Conservation (phyloP, 805 yeast species). For the Danielia oregonensis region DNA sequence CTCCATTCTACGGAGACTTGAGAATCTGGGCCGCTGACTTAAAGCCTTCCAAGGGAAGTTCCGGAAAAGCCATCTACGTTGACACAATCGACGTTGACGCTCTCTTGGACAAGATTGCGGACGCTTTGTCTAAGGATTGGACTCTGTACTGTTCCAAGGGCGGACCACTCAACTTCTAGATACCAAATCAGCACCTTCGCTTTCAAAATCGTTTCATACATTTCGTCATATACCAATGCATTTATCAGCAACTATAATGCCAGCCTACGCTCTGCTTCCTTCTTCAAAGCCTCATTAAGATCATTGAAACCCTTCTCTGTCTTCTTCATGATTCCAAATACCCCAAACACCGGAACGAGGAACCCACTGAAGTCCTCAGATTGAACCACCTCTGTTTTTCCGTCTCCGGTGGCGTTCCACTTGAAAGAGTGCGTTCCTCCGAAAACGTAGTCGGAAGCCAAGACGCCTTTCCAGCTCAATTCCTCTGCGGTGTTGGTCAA, state of each 20-base stretch:
- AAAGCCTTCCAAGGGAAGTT: slow-evolving; percentile 31
- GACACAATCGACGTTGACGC: slow-evolving; percentile 26
- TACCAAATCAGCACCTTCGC: too few species aligned
- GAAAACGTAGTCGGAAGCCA: not conserved
- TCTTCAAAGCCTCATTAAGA: slow-evolving; percentile 1
- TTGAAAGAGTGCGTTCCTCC: not conserved
- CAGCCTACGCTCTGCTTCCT: slow-evolving; percentile 1
- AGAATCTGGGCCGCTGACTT: slow-evolving; percentile 36
- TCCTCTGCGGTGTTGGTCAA: not conserved
- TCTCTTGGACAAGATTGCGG: slow-evolving; percentile 29
- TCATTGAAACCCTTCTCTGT: not conserved
- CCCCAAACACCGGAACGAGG: not conserved
- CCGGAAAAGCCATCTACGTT: slow-evolving; percentile 35
- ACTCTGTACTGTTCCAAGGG: slow-evolving; percentile 27
- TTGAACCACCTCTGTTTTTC: not conserved
- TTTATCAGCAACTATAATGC: too few species aligned
- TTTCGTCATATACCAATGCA: too few species aligned
- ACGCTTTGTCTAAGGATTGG: slow-evolving; percentile 33
- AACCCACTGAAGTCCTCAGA: slow-evolving; percentile 1
- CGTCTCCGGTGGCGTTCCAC: not conserved
- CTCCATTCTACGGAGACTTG: slow-evolving; percentile 40
- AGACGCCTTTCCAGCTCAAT: not conserved
- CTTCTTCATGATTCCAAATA: not conserved
- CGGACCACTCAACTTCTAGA: not conserved
- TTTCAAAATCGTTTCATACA: too few species aligned